Base-by-base conservation (phyloP, 345 rosid species). In the Heritiera littoralis region DNA sequence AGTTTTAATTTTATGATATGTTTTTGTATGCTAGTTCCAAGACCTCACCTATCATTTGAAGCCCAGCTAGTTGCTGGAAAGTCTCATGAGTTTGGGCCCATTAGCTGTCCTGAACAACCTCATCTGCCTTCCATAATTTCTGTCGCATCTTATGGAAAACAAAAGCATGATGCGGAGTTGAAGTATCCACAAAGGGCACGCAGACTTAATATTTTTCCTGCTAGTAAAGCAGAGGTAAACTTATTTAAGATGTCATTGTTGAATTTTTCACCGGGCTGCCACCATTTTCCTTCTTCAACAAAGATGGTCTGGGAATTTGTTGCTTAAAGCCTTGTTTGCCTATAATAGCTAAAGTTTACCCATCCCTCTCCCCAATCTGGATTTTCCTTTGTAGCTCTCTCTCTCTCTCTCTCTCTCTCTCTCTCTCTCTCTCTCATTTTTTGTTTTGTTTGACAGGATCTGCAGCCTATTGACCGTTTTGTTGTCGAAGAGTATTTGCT, bases 21-120 rank as follows among this genome's bases (percentile, higher is more conserved):
- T 78, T 81, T 74, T 81, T 18, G 9, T 77, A 82, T 88, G 77
- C 78, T 84, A 97, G 99, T 97, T 73, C 98, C 98, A 59, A 91
- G 95, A 83, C 98, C 98, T 79, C 99, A 97, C 82, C 97, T 97
- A 70, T 89, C 94, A 41, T 97, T 97, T 68, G 99, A 97, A 88
- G 98, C 99, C 80, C 98, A 96, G 90, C 92, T 92, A 82, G 98
- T 97, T 81, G 92, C 93, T 84, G 99, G 99, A 80, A 97, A 91
- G 83, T 90, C 94, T 82, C 94, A 91, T 80, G 97, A 94, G 66
- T 78, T 94, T 78, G 86, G 87, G 45, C 89, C 93, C 40, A 75
- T 94, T 68, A 92, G 89, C 86, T 86, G 94, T 78, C 93, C 89
- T 66, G 94, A 91, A 81, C 98, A 88, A 74, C 98, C 95, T 0